Evolutionary conservation across 192 early-diverging fungal genomes (phyloP), one percentile per base, ranked within the genome.

Genomic region (Backusella tuberculispora): DNA sequence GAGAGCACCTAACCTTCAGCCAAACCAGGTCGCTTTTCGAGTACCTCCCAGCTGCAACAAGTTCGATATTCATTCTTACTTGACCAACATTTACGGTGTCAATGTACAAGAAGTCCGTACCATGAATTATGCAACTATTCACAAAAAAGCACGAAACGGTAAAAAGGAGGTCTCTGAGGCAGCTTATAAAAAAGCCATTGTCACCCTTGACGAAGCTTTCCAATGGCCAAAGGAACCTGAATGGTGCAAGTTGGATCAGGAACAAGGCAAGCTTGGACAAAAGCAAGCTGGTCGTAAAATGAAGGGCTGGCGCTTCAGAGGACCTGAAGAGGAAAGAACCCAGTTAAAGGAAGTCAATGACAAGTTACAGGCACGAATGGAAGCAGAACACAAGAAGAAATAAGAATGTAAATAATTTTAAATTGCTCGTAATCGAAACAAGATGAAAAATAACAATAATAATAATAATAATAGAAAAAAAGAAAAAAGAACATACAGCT

Each of bases 11-110:
- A 86, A 87, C 19, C 88, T 97, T 6, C 90, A 88, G 69, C 89
- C 90, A 41, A 95, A 97, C 80, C 95, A 95, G 78, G 93, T 92
- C 26, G 95, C 95, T 34, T 98, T 98, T 89, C 89, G 92, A 26
- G 91, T 95, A 5, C 97, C 97, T 37, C 91, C 92, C 34, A 85
- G 89, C 37, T 83, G 93, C 74, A 98, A 97, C 91, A 98, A 98
- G 85, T 87, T 98, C 47, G 97, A 98, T 79, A 95, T 98, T 78
- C 86, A 88, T 48, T 90, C 91, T 66, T 95, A 95, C 74, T 89
- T 98, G 29, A 81, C 88, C 65, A 88, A 93, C 71, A 90, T 97
- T 38, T 98, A 98, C 82, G 85, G 90, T 64, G 85, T 97, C 37
- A 87, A 85, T 44, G 87, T 98, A 8, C 88, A 89, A 21, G 94